Conservation (phyloP, 1,139 yeast genomes). For the Taphrina deformans region DNA sequence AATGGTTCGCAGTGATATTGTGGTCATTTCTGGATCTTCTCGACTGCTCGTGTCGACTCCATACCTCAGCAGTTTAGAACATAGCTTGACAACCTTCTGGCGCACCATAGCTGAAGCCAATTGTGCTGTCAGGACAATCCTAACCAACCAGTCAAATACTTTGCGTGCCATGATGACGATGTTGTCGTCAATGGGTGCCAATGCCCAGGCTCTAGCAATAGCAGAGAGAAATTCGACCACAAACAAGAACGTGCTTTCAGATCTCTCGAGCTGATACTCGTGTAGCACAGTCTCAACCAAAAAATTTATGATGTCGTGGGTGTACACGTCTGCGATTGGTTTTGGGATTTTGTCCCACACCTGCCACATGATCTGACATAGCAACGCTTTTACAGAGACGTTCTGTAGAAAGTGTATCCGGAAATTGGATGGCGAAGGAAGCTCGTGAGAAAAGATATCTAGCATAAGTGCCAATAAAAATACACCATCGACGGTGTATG, state of each 20-base stretch:
- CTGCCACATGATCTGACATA: background rate
- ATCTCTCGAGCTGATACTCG: background rate
- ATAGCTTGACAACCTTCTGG: background rate
- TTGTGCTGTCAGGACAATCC: background rate
- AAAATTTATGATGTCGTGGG: background rate
- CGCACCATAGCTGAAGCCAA: background rate
- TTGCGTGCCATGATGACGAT: background rate
- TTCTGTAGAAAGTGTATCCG: background rate
- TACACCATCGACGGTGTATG: background rate
- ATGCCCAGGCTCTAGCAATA: background rate
- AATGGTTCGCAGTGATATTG: background rate
- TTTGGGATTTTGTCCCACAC: background rate
- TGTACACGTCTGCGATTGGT: no score
- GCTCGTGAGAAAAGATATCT: background rate
- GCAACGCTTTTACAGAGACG: background rate
- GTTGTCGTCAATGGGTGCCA: background rate
- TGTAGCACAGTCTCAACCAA: background rate
- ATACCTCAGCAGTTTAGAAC: background rate
- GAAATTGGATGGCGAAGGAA: background rate
- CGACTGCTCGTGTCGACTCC: background rate
- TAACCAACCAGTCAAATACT: slow-evolving; percentile 1
- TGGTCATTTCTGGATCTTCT: background rate
- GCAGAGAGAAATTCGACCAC: background rate
- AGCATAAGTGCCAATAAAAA: background rate
- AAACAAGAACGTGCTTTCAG: background rate